A percentile compares a stretch with the other conserved stretches of the same genome.
phyloP scores from a whole-genome alignment of 495 filamentous ascomycete genomes.

The Penicillium robsamsonii region DNA sequence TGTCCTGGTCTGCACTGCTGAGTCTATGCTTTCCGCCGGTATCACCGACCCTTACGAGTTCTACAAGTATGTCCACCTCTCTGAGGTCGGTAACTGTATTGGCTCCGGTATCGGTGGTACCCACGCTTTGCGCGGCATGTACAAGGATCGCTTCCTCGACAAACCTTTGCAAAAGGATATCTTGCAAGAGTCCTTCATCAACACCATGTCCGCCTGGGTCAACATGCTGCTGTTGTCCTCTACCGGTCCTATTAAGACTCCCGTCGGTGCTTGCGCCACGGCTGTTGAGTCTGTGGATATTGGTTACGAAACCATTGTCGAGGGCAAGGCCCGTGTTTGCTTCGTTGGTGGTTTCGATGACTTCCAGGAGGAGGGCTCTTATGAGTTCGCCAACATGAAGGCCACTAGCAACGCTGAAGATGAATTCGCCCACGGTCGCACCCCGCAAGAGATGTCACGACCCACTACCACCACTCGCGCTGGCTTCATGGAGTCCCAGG shows the following conservation, averaged over 20 bases:
- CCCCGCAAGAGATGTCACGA: constrained; percentile 95
- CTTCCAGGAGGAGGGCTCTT: constrained; percentile 98
- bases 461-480: constrained; percentile 94
- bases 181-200: constrained; percentile 99
- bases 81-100: constrained; percentile 96
- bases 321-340: constrained; percentile 95
- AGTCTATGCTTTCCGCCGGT: constrained; percentile 85
- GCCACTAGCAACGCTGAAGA: constrained; percentile 96
- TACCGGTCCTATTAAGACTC: constrained; percentile 97
- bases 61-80: constrained; percentile 98
- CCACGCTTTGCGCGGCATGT: constrained; percentile 90
- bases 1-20: constrained; percentile 88
- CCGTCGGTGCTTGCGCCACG: constrained; percentile 95
- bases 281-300: constrained; percentile 97
- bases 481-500: constrained; percentile 99
- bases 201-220: constrained; percentile 99
- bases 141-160: constrained; percentile 94
- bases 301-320: constrained; percentile 95
- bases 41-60: constrained; percentile 99
- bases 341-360: constrained; percentile 99
- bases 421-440: constrained; percentile 92
- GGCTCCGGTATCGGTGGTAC: constrained; percentile 97
- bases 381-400: constrained; percentile 99
- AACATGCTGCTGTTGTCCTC: constrained; percentile 98
- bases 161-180: constrained; percentile 99